phyloP scores from a whole-genome alignment of 2,329 filamentous ascomycete species.

The Trichoderma guizhouense region DNA sequence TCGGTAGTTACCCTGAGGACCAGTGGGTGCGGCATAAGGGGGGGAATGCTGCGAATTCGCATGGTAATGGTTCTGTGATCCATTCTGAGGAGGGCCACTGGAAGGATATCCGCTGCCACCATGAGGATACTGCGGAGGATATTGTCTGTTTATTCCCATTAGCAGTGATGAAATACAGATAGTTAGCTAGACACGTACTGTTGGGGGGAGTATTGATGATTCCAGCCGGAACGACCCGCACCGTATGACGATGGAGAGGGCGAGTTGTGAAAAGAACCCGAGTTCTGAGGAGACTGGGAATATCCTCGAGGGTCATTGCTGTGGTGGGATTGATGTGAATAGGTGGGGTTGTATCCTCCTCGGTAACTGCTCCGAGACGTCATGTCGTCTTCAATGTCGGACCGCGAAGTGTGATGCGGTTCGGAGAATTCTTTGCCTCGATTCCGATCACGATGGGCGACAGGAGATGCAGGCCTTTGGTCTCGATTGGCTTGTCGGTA shows the following conservation, averaged over 20 bases:
- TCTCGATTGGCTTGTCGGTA: slow-evolving; percentile 25
- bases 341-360: slow-evolving; percentile 40
- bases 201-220: slow-evolving; percentile 38
- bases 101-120: slow-evolving; percentile 46
- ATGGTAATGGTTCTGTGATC: slow-evolving; percentile 46
- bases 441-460: slow-evolving; percentile 27
- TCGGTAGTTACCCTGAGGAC: slow-evolving; percentile 45
- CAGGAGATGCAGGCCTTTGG: slow-evolving; percentile 29
- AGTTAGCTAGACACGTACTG: slow-evolving; percentile 36
- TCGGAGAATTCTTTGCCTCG: slow-evolving; percentile 30
- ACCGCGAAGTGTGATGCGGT: slow-evolving; percentile 42
- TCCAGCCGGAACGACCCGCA: slow-evolving; percentile 39
- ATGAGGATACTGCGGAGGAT: slow-evolving; percentile 58
- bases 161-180: neutral
- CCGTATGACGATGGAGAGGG: slow-evolving; percentile 44
- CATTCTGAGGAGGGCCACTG: slow-evolving; percentile 38
- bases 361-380: slow-evolving; percentile 42
- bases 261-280: slow-evolving; percentile 44
- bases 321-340: slow-evolving; percentile 37
- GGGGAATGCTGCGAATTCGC: slow-evolving; percentile 46
- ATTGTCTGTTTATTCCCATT: slow-evolving; percentile 48
- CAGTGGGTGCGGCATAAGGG: slow-evolving; percentile 55
- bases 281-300: slow-evolving; percentile 42
- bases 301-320: slow-evolving; percentile 37
- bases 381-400: slow-evolving; percentile 52